A percentile compares a stretch with the other conserved stretches of the same genome.
These are phyloP conservation scores for Nicotiana obtusifolia DNA, from an alignment of 257 asterid genomes.

Conservation along the genomic window DNA sequence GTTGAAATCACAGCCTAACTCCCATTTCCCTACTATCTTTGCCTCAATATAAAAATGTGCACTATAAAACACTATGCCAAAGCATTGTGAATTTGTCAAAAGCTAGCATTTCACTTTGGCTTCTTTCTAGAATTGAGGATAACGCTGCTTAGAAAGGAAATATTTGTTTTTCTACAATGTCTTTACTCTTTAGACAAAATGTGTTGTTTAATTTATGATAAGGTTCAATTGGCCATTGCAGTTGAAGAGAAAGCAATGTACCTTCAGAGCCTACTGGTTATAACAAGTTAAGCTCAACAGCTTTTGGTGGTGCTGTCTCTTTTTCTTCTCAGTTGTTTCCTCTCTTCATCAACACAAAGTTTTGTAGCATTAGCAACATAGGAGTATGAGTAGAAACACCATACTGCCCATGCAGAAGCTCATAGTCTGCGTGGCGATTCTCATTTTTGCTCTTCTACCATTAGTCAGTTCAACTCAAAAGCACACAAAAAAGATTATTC, in stretches of 20 bases:
- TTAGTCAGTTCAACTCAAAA: slow-evolving; percentile 26
- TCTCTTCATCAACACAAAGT: background rate
- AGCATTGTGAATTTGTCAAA: slow-evolving; percentile 31
- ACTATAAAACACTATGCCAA: slow-evolving; percentile 11
- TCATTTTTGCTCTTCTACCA: slow-evolving; percentile 27
- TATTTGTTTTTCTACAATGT: background rate
- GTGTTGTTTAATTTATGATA: background rate
- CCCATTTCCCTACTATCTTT: slow-evolving; percentile 21
- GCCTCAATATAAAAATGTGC: background rate
- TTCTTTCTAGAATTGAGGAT: slow-evolving; percentile 27
- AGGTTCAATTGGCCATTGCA: background rate
- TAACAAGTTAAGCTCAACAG: background rate
- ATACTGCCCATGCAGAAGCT: slow-evolving; percentile 26
- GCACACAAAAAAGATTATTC: slow-evolving; percentile 1
- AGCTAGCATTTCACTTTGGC: slow-evolving; percentile 28
- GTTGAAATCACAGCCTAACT: slow-evolving; percentile 27
- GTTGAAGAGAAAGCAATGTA: slow-evolving; percentile 4
- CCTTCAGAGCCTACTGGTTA: background rate
- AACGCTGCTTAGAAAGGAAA: slow-evolving; percentile 17
- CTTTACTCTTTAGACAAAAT: background rate
- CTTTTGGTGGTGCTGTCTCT: background rate
- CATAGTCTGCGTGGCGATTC: slow-evolving; percentile 21
- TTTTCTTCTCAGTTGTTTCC: background rate
- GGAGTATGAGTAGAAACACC: slow-evolving; percentile 2
- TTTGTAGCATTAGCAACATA: slow-evolving; percentile 5